Conservation (phyloP, 2,329 filamentous ascomycete species). For the Stemphylium lycopersici region DNA sequence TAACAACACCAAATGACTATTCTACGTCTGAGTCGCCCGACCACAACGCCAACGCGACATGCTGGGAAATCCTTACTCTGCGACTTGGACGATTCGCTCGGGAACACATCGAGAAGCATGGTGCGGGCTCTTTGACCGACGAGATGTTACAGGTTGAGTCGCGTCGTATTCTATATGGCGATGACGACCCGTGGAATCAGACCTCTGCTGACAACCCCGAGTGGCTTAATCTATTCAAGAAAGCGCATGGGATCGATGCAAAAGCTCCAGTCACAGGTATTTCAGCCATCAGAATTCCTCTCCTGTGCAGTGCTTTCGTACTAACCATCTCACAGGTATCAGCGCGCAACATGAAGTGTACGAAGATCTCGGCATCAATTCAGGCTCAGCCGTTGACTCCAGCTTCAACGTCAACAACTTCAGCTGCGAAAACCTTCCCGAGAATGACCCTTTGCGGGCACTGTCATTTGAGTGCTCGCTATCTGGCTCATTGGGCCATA, state of each 20-base stretch:
- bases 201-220: slow-evolving; percentile 50
- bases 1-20: slow-evolving; percentile 26
- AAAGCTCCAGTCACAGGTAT: slow-evolving; percentile 16
- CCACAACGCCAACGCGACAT: slow-evolving; percentile 45
- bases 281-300: too few relatives aligned
- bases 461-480: slow-evolving; percentile 36
- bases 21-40: slow-evolving; percentile 12
- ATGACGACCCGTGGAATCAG: slow-evolving; percentile 57
- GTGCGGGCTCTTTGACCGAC: slow-evolving; percentile 51
- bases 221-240: slow-evolving; percentile 58
- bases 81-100: slow-evolving; percentile 54
- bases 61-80: slow-evolving; percentile 58
- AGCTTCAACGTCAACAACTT: slow-evolving; percentile 43
- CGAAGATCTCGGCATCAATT: slow-evolving; percentile 43
- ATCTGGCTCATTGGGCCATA: slow-evolving; percentile 26
- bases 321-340: slow-evolving; percentile 11
- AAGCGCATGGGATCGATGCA: slow-evolving; percentile 52
- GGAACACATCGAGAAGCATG: slow-evolving; percentile 45
- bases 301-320: background rate
- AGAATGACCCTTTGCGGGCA: slow-evolving; percentile 19
- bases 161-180: slow-evolving; percentile 55
- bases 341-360: slow-evolving; percentile 33
- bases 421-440: slow-evolving; percentile 10
- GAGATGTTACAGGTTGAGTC: slow-evolving; percentile 57
- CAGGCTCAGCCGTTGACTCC: slow-evolving; percentile 29